Evolutionary conservation across 2,329 filamentous ascomycete genomes (phyloP), one percentile per base, ranked within the genome.

Genomic region (Claviceps sp.): DNA sequence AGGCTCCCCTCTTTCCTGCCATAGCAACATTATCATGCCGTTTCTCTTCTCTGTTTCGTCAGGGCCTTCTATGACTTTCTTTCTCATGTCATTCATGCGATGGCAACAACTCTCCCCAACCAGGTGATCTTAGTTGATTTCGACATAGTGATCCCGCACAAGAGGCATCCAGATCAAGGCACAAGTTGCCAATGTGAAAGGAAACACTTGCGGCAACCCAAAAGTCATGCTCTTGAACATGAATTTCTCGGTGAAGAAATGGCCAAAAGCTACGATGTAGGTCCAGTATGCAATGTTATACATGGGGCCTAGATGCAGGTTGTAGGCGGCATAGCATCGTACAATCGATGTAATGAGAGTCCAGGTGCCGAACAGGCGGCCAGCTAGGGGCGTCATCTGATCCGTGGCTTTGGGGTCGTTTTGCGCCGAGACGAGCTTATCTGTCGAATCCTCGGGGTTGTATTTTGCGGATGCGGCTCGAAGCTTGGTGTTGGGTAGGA

Each of bases 281-380:
- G 86, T 93, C 78, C 84, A 87, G 58, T 93, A 71, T 16, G 85
- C 85, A 54, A 96, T 73, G 65, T 93, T 79, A 67, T 94, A 96
- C 51, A 90, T 74, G 45, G 78, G 76, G 1, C 79, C 78, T 55
- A 88, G 76, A 58, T 81, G 74, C 56, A 95, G 80, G 66, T 94
- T 76, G 70, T 94, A 95, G 37, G 87, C 86, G 4, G 88, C 87
- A 63, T 94, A 94, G 58, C 89, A 71, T 50, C 90, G 81, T 45
- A 95, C 77, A 49, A 95, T 72, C 54, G 82, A 79, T 5, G 85
- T 84, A 54, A 95, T 74, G 53, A 91, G 76, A 0, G 90, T 94
- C 84, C 89, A 96, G 34, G 87, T 93, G 51, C 86, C 89, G 66
- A 95, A 95, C 20, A 88, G 82, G 57, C 88, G 83, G 26, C 83